A percentile compares a stretch with the other conserved stretches of the same genome.
Conservation (phyloP, 176 grass and related monocot species). For the maize (Zea mays) region Zm-B73-REFERENCE-NAM-5.0 NC_050101.1:147209501-147210000, state of each 20-base stretch:
- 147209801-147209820: constrained; percentile 4
- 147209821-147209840: constrained; percentile 34
- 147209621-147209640: constrained; percentile 66
- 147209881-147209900: constrained; percentile 15
- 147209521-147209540: constrained; percentile 20
- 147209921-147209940: constrained; percentile 5
- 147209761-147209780: not conserved
- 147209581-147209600: constrained; percentile 31
- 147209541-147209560: constrained; percentile 6
- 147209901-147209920: constrained; percentile 23
- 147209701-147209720: constrained; percentile 37
- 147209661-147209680: constrained; percentile 93
- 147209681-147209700: constrained; percentile 80
- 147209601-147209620: constrained; percentile 40
- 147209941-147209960: constrained; percentile 10
- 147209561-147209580: constrained; percentile 13
- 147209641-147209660: constrained; percentile 84
- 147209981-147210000: constrained; percentile 10
- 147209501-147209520: constrained; percentile 21
- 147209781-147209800: constrained; percentile 32
- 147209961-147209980: constrained; percentile 30
- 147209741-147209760: constrained; percentile 24
- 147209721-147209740: constrained; percentile 32
- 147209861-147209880: constrained; percentile 16
- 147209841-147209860: not conserved